These are phyloP conservation scores for Cajanus cajan DNA, from an alignment of 306 rosid genomes.

Conservation along the genomic window DNA sequence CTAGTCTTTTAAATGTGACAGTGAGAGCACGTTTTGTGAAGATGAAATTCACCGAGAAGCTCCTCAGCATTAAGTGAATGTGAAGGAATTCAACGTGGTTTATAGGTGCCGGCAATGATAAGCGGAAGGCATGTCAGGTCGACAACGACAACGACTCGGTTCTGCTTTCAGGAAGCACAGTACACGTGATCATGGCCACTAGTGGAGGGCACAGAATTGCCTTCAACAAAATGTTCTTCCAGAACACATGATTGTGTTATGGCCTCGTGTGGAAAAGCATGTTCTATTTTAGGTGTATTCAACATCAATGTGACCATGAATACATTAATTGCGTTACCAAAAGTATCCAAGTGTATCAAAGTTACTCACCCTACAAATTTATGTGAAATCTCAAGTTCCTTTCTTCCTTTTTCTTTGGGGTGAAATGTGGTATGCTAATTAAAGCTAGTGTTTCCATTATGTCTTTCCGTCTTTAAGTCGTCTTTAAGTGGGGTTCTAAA, in stretches of 20 bases:
- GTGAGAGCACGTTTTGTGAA: not conserved
- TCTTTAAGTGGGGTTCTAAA: not conserved
- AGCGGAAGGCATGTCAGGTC: conserved; percentile 45
- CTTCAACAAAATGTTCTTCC: not conserved
- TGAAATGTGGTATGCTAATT: not conserved
- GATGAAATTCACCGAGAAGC: not conserved
- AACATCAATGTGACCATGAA: not conserved
- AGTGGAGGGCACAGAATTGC: not conserved
- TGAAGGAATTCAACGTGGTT: conserved; percentile 8
- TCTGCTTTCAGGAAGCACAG: conserved; percentile 33
- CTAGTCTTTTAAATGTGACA: not conserved
- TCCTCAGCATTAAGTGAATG: not conserved
- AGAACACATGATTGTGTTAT: conserved; percentile 20
- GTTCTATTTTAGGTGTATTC: conserved; percentile 15
- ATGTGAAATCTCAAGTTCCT: not conserved
- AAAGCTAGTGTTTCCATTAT: not conserved
- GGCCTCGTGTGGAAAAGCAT: conserved; percentile 36
- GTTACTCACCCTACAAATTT: not conserved
- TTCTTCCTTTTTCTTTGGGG: not conserved
- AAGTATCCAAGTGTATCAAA: not conserved
- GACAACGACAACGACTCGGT: conserved; percentile 27
- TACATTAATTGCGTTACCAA: not conserved
- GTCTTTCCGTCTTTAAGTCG: not conserved
- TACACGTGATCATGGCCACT: conserved; percentile 46
- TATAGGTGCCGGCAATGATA: conserved; percentile 40